These are phyloP conservation scores for Salinomyces thailandicus DNA, from an alignment of 2,329 filamentous ascomycete species.

Conservation along the genomic window DNA sequence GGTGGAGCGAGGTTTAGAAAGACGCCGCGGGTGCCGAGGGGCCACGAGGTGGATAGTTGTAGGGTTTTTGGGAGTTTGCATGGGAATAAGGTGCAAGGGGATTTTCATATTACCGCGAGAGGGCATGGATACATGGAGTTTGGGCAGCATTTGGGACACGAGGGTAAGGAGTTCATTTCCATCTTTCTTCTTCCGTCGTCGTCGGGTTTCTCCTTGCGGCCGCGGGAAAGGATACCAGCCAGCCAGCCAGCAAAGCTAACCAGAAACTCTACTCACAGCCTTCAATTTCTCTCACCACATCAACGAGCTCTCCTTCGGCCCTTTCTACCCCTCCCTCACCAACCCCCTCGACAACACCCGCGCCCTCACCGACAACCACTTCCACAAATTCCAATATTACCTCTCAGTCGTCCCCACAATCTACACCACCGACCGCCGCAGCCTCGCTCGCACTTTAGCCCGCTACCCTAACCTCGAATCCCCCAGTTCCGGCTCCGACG, in stretches of 20 bases:
- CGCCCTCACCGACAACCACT: constrained; percentile 62
- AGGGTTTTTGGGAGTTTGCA: constrained; percentile 82
- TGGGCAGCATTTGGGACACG: constrained; percentile 72
- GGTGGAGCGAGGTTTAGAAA: constrained; percentile 55
- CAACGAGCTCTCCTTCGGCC: constrained; percentile 89
- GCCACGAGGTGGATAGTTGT: constrained; percentile 57
- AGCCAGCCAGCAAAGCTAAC: too few relatives aligned
- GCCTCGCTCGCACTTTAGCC: constrained; percentile 29
- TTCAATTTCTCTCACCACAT: constrained; percentile 99
- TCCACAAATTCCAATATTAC: constrained; percentile 98
- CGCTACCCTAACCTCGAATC: constrained; percentile 28
- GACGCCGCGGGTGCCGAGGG: constrained; percentile 54
- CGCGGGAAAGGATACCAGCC: too few relatives aligned
- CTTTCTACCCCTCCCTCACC: constrained; percentile 86
- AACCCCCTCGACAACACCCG: constrained; percentile 92
- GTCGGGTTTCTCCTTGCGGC: background rate
- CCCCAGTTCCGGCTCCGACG: constrained; percentile 29
- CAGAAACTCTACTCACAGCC: constrained; percentile 35
- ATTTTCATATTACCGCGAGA: constrained; percentile 93
- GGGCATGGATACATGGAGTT: constrained; percentile 89
- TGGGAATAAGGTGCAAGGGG: constrained; percentile 92
- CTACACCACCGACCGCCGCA: constrained; percentile 50
- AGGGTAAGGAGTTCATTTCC: too few relatives aligned
- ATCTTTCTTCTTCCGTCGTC: too few relatives aligned
- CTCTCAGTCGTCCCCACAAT: constrained; percentile 88